Base-by-base conservation (phyloP, 768 basidiomycete genomes). In the Coprinopsis cinerea region DNA sequence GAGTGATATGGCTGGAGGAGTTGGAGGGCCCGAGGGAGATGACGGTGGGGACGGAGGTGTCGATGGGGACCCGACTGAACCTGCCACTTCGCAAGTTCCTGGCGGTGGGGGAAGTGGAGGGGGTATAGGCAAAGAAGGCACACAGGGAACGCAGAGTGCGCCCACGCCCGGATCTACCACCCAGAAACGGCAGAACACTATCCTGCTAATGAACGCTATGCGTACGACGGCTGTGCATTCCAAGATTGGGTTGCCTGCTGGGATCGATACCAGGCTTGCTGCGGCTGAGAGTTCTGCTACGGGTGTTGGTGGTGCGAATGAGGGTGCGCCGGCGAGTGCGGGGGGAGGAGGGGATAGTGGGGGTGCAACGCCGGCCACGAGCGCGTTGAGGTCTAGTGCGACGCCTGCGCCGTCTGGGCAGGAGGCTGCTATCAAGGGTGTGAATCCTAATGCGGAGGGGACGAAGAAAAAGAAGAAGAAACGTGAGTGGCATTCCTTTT, bases 141-240 rank as follows among this genome's bases (percentile, higher is more conserved):
- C 9, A 32, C 46, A 36, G n/a, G 4, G n/a, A 26, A 23, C 56
- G 48, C 62, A 53, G 48, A 59, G 53, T 52, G 61, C 62, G n/a
- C n/a, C n/a, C n/a, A n/a, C n/a, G n/a, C n/a, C n/a, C n/a, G n/a
- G 28, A 47, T 57, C 22, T 63, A 64, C 17, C 59, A 56, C 18
- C 68, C 69, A 20, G 81, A 76, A 59, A 56, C 79, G 79, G 55
- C 79, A 85, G 60, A 88, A 90, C 60, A 80, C 73, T 49, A 68
- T 76, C 55, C 73, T 89, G 18, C 73, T 92, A 55, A 67, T 81
- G 59, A 83, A 85, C 53, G 90, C 90, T 6, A 88, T 92, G 87
- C 79, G 75, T 55, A 79, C 86, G 3, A 88, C 89, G 0, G 88
- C 86, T 4, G 68, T 75, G 41, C 87, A 90, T 56, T 77, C 87